Evolutionary conservation across 2,329 filamentous ascomycete species (phyloP).

Genomic region (Aureobasidium uvarum): DNA sequence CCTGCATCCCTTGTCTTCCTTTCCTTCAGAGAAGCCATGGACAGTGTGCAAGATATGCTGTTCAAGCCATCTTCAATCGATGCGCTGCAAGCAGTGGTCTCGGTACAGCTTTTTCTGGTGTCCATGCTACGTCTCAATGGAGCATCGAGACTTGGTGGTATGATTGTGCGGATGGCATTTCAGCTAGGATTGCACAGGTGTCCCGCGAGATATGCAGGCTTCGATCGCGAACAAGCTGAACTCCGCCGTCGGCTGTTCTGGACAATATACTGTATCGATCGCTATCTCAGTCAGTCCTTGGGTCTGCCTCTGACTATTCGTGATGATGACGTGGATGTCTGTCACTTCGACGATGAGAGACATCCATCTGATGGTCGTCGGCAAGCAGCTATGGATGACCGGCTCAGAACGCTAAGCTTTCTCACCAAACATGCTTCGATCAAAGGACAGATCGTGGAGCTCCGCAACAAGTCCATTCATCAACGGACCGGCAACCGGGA

Average conservation of each 20-base stretch:
- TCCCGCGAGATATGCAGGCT: conserved; percentile 53
- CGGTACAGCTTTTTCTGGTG: conserved; percentile 55
- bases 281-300: conserved; percentile 57
- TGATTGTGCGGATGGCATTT: conserved; percentile 56
- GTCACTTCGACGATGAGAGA: conserved; percentile 51
- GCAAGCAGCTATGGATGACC: not conserved
- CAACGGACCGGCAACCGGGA: conserved; percentile 42
- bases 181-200: conserved; percentile 61
- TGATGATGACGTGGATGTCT: conserved; percentile 60
- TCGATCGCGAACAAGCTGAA: conserved; percentile 48
- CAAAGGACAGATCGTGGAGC: conserved; percentile 52
- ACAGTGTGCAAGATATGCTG: conserved; percentile 50
- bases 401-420: conserved; percentile 31
- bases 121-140: conserved; percentile 58
- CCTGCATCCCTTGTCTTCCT: conserved; percentile 50
- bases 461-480: conserved; percentile 54
- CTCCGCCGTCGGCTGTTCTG: conserved; percentile 57
- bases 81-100: conserved; percentile 53
- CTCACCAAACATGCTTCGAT: conserved; percentile 52
- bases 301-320: conserved; percentile 56
- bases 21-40: conserved; percentile 52
- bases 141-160: conserved; percentile 56
- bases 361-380: conserved; percentile 38
- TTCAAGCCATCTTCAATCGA: conserved; percentile 50
- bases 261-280: conserved; percentile 57